Evolutionary conservation across 345 rosid genomes (phyloP), one percentile per base, ranked within the genome.

Genomic region (Bretschneidera sinensis): DNA sequence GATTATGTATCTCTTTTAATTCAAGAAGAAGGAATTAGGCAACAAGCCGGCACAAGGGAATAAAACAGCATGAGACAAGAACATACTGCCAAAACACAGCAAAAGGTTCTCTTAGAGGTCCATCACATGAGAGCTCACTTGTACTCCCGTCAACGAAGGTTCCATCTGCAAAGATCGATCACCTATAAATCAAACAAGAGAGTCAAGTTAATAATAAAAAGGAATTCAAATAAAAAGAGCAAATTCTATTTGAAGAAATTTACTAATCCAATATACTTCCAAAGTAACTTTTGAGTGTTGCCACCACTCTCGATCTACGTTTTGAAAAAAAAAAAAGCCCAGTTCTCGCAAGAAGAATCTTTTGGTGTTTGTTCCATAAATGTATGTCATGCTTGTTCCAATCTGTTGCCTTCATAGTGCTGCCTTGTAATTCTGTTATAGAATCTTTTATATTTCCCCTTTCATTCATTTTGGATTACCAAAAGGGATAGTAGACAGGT

Each of bases 81-180:
- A 13, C 5, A 22, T 19, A 20, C 34, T 25, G 25, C 24, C 56
- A 24, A 48, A 55, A 62, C 21, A 43, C 63, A 28, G 54, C 25
- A 63, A 72, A 79, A 47, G 80, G 83, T 61, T 76, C 83, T 56
- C 80, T 62, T 2, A 76, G 66, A 0, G 83, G 80, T 39, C 83
- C 83, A 59, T 79, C 83, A 48, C 83, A 76, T 21, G 83, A 76
- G 61, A 79, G 73, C 65, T 79, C 80, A 51, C 83, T 79, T 43
- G 80, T 79, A 53, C 83, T 79, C 57, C 78, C 83, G 48, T 79
- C 78, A 61, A 79, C 70, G 67, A 79, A 79, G 19, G 80, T 79
- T 62, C 83, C 83, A 9, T 33, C 19, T 19, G 43, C 58, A 14
- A 78, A 55, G 1, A 24, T n/a, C n/a, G n/a, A n/a, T 21, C 24